Conservation (phyloP, 192 early-diverging fungal species). For the Physocladia obscura region DNA sequence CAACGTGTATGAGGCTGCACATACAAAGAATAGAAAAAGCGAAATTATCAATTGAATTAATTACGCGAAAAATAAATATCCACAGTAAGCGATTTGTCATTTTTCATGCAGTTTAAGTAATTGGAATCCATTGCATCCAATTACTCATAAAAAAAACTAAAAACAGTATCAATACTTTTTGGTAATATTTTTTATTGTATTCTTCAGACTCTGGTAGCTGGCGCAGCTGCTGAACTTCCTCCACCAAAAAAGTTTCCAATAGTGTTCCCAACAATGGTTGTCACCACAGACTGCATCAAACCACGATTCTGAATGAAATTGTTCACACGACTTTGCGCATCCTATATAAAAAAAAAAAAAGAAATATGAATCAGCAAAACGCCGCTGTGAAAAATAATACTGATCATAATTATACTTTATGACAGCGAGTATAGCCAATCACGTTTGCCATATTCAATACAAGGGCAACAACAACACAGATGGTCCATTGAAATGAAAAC, state of each 20-base stretch:
- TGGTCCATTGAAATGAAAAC: constrained; percentile 76
- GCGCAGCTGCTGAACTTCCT: neutral
- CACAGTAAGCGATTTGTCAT: no score
- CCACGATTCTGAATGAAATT: constrained; percentile 25
- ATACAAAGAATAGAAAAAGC: no score
- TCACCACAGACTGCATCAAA: constrained; percentile 21
- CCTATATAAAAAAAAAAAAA: constrained; percentile 24
- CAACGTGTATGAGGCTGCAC: no score
- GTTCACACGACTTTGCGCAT: constrained; percentile 42
- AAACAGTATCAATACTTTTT: no score
- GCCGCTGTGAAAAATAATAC: neutral
- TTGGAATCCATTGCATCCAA: no score
- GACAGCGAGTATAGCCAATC: constrained; percentile 91
- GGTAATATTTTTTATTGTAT: constrained; percentile 30
- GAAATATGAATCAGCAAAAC: neutral
- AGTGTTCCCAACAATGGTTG: constrained; percentile 35
- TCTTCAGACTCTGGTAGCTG: constrained; percentile 12
- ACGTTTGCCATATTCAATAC: constrained; percentile 88
- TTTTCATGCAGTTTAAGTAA: no score
- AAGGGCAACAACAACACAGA: constrained; percentile 84
- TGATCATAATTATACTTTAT: constrained; percentile 71
- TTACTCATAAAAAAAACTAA: no score
- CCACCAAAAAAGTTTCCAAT: constrained; percentile 43
- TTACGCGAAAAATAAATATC: no score
- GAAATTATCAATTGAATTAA: no score